Conservation (phyloP, 768 basidiomycete genomes). For the Pleurotus ostreatus region DNA sequence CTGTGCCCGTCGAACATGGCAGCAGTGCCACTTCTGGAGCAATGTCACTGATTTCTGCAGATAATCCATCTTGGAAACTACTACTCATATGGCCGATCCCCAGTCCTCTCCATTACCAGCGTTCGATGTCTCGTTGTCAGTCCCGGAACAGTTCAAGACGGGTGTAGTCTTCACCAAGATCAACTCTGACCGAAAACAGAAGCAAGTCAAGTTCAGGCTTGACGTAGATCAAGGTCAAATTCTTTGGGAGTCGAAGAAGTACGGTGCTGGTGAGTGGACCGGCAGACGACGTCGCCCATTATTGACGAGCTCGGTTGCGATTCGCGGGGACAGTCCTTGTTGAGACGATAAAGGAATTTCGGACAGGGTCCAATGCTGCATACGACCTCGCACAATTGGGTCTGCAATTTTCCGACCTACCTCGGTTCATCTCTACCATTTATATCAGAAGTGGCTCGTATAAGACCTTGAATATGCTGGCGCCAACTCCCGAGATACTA, state of each 20-base stretch:
- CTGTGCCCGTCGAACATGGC: too few species aligned
- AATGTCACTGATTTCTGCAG: background rate
- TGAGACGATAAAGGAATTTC: constrained; percentile 86
- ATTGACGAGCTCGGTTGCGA: constrained; percentile 15
- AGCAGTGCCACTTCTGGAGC: background rate
- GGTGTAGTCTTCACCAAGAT: constrained; percentile 1
- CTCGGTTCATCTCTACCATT: constrained; percentile 85
- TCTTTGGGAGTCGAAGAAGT: constrained; percentile 70
- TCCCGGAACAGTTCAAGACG: background rate
- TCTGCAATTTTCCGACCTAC: constrained; percentile 60
- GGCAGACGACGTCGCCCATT: constrained; percentile 26
- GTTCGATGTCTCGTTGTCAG: background rate
- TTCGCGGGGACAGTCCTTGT: constrained; percentile 59
- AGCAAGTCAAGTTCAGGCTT: constrained; percentile 64
- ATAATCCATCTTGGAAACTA: background rate
- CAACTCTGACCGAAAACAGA: constrained; percentile 64
- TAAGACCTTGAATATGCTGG: constrained; percentile 85
- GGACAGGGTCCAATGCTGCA: constrained; percentile 68
- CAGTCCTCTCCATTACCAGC: background rate
- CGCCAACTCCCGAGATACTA: constrained; percentile 50
- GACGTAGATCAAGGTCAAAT: constrained; percentile 82
- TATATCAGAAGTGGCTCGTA: constrained; percentile 76
- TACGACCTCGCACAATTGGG: constrained; percentile 76
- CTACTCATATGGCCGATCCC: background rate
- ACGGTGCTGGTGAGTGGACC: constrained; percentile 57